Evolutionary conservation across 495 filamentous ascomycete species (phyloP).

Genomic region (Neurospora tetrasperma): DNA sequence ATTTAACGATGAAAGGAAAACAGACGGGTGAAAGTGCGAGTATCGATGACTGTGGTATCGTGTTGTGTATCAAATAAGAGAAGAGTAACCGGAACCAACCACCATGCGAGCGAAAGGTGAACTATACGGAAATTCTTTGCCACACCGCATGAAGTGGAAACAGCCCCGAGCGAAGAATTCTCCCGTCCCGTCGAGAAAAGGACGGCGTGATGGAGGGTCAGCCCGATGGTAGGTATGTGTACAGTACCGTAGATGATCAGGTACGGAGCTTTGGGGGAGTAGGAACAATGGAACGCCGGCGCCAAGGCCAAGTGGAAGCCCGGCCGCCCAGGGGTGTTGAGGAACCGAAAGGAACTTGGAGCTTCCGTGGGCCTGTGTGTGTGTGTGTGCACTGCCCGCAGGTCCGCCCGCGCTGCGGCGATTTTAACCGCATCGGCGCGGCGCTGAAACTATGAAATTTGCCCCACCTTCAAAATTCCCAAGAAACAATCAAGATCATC

Average conservation of each 20-base stretch:
- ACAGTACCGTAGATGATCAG: background rate
- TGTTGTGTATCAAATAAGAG: background rate
- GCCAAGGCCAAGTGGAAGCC: background rate
- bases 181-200: background rate
- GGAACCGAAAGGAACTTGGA: background rate
- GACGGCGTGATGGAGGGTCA: background rate
- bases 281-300: background rate
- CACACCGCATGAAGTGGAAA: background rate
- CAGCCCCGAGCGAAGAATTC: background rate
- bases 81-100: background rate
- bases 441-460: constrained; percentile 10
- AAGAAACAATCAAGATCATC: constrained; percentile 4
- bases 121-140: background rate
- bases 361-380: background rate
- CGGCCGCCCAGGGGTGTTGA: background rate
- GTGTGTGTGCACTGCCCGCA: background rate
- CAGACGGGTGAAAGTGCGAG: background rate
- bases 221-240: background rate
- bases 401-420: background rate
- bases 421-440: background rate
- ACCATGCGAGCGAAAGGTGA: background rate
- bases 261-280: background rate
- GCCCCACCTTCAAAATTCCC: constrained; percentile 30
- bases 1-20: background rate
- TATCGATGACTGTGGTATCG: background rate